Evolutionary conservation across 2,329 filamentous ascomycete genomes (phyloP).

Genomic region (Pleurostoma richardsiae): DNA sequence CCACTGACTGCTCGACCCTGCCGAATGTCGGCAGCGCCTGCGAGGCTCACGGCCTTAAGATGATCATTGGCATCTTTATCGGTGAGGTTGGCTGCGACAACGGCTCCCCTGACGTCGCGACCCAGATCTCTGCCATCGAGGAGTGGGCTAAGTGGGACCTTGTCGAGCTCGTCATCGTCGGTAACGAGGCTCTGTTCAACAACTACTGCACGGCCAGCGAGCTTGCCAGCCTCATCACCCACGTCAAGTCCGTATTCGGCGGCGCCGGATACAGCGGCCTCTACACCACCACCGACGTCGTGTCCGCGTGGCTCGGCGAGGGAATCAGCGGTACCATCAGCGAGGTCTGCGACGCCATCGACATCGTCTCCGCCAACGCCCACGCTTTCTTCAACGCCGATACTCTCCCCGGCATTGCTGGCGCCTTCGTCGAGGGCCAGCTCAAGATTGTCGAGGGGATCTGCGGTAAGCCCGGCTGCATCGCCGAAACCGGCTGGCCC

Average conservation of each 20-base stretch:
- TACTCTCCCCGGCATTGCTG: slow-evolving; percentile 59
- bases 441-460: slow-evolving; percentile 63
- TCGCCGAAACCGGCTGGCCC: slow-evolving; percentile 92
- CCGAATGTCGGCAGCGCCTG: slow-evolving; percentile 68
- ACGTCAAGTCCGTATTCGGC: slow-evolving; percentile 59
- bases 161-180: slow-evolving; percentile 76
- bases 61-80: slow-evolving; percentile 89
- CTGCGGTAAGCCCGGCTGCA: slow-evolving; percentile 73
- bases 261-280: slow-evolving; percentile 65
- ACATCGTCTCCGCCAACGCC: slow-evolving; percentile 79
- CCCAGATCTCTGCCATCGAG: slow-evolving; percentile 71
- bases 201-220: slow-evolving; percentile 57
- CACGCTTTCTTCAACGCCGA: slow-evolving; percentile 90
- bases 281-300: slow-evolving; percentile 81
- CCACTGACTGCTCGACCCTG: slow-evolving; percentile 83
- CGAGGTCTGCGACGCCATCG: slow-evolving; percentile 64
- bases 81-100: slow-evolving; percentile 57
- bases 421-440: slow-evolving; percentile 70
- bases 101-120: slow-evolving; percentile 53
- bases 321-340: slow-evolving; percentile 60
- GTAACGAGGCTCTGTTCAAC: slow-evolving; percentile 87
- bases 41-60: slow-evolving; percentile 60
- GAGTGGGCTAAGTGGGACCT: slow-evolving; percentile 69
- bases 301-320: slow-evolving; percentile 67
- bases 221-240: slow-evolving; percentile 66